Conservation (phyloP, 179 eudicot genomes). For the Vitellaria paradoxa region DNA sequence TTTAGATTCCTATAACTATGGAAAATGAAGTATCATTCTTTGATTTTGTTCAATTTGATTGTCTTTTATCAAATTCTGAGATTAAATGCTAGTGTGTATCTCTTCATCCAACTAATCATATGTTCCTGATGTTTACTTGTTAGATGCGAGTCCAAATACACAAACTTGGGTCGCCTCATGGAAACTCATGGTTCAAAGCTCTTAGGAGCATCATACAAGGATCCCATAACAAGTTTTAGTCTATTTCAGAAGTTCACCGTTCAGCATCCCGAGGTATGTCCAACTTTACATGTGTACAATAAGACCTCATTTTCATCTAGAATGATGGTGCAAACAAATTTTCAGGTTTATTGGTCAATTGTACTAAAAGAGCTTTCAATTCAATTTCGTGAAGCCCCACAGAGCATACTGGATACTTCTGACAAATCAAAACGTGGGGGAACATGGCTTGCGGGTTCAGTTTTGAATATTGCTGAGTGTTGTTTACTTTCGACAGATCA, state of each 20-base stretch:
- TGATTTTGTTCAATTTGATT: not conserved
- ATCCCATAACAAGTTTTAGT: slow-evolving; percentile 73
- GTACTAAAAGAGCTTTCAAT: too few relatives aligned
- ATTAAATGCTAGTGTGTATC: too few relatives aligned
- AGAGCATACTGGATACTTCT: too few relatives aligned
- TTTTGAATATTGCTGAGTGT: too few relatives aligned
- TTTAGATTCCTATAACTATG: too few relatives aligned
- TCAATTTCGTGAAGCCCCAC: too few relatives aligned
- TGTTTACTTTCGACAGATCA: too few relatives aligned
- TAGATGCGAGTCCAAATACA: slow-evolving; percentile 32
- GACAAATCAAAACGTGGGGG: too few relatives aligned
- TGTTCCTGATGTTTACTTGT: not conserved
- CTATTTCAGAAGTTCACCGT: slow-evolving; percentile 59
- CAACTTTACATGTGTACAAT: too few relatives aligned
- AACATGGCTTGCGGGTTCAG: too few relatives aligned
- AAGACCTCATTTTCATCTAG: not conserved
- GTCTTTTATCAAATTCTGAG: not conserved
- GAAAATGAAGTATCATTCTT: too few relatives aligned
- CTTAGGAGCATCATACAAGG: slow-evolving; percentile 61
- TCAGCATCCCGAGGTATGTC: slow-evolving; percentile 59
- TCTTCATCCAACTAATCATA: slow-evolving; percentile 7
- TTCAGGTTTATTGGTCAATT: slow-evolving; percentile 84
- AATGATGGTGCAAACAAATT: not conserved
- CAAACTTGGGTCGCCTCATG: too few relatives aligned
- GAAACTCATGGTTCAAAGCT: slow-evolving; percentile 69